Conservation (phyloP, 169 alveolate species). For the Cryptosporidium tyzzeri region DNA sequence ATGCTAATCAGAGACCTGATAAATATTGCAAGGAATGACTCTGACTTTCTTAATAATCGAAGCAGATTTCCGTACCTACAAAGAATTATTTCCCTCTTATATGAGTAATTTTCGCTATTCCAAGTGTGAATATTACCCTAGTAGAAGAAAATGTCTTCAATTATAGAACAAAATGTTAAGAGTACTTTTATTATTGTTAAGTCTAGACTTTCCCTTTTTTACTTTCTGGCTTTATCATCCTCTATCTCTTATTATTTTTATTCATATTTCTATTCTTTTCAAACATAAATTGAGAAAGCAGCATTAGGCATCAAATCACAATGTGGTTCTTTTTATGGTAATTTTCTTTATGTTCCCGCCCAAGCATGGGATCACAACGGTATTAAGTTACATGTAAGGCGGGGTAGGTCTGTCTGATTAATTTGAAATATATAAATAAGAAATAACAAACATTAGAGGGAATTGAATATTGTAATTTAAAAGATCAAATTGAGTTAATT, state of each 20-base stretch:
- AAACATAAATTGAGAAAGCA: too few species aligned
- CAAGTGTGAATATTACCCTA: neutral
- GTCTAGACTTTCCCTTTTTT: neutral
- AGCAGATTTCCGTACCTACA: slow-evolving; percentile 54
- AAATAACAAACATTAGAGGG: too few species aligned
- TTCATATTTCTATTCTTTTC: neutral
- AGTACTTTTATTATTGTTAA: neutral
- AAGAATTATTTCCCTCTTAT: slow-evolving; percentile 19
- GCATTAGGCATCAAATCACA: too few species aligned
- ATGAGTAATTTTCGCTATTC: neutral
- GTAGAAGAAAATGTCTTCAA: neutral
- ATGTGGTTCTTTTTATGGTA: too few species aligned
- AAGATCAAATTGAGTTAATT: too few species aligned
- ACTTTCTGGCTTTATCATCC: too few species aligned
- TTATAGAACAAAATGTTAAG: neutral
- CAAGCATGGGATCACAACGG: neutral
- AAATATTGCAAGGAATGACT: slow-evolving; percentile 21
- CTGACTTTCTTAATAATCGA: slow-evolving; percentile 49
- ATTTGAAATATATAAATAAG: too few species aligned
- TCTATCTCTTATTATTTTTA: neutral
- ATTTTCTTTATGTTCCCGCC: neutral
- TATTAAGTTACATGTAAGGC: neutral
- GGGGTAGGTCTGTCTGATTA: neutral
- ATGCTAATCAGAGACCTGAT: slow-evolving; percentile 53
- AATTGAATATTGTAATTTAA: neutral